Evolutionary conservation across 805 yeast species (phyloP), one percentile per base, ranked within the genome.

Genomic region (Ogataea saltuana): DNA sequence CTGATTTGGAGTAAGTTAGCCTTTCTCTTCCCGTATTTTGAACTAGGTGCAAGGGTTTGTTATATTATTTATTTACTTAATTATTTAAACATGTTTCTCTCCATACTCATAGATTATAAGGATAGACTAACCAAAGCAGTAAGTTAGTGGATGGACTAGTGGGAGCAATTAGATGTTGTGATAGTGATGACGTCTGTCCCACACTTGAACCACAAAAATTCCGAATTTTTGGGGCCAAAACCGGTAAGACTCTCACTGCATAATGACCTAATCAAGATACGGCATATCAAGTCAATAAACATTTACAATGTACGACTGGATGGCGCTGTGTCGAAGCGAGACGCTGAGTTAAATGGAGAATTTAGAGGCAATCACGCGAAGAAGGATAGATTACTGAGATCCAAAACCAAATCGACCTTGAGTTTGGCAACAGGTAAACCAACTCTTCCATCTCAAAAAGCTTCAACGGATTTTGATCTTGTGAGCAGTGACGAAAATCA

Each of bases 221-320:
- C 39, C 18, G 33, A 16, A 28, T 8, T 21, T 13, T 5, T 36
- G n/a, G 41, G 34, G 8, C 20, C 18, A 7, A 34, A 27, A 10
- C 12, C 33, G 4, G 49, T 46, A 13, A 25, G 44, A 19, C 35
- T 33, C 12, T 20, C 46, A 0, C 33, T 58, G 1, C 41, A 49
- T 6, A 47, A 53, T 4, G 34, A 46, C 20, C 50, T 52, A 15
- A 44, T 58, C 18, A 56, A 53, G 33, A 29, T 61, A 31, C 59
- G 65, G 17, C 66, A 63, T 37, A 38, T 63, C 15, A 51, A 44
- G 33, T 42, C 60, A 7, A 36, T 56, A 8, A 18, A 42, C 21
- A 44, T 56, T 5, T 41, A 41, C 17, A 56, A 56, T 33, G 33
- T 56, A 13, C 44, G 39, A 11, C 25, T 48, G 10, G 41, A 46